phyloP scores from a whole-genome alignment of 306 rosid genomes.

The Begonia masoniana region DNA sequence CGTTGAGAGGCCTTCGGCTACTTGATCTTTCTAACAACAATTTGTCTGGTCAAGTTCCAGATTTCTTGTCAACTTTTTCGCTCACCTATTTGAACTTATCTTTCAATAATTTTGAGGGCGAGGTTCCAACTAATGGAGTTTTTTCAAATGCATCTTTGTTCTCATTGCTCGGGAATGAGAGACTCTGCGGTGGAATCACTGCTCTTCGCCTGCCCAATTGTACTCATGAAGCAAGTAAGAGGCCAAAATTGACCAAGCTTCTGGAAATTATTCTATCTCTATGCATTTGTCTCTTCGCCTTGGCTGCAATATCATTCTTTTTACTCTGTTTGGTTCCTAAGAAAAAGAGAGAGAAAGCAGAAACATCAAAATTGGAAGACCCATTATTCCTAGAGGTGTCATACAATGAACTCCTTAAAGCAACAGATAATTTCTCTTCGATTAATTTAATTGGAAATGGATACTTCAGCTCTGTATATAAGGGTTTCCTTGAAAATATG shows the following conservation, averaged over 20 bases:
- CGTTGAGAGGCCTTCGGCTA: background rate
- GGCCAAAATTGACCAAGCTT: background rate
- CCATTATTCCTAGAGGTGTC: slow-evolving; percentile 11
- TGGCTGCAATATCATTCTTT: background rate
- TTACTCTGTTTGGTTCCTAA: background rate
- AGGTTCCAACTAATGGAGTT: slow-evolving; percentile 15
- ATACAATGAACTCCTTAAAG: slow-evolving; percentile 11
- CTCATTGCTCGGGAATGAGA: slow-evolving; percentile 16
- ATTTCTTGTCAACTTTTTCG: slow-evolving; percentile 3
- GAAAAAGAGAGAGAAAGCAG: background rate
- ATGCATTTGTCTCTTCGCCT: background rate
- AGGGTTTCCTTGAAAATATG: slow-evolving; percentile 12
- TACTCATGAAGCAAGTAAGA: background rate
- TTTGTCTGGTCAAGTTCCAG: slow-evolving; percentile 6
- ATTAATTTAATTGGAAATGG: slow-evolving; percentile 22
- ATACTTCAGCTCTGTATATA: slow-evolving; percentile 29
- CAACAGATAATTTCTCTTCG: slow-evolving; percentile 20
- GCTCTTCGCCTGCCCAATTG: background rate
- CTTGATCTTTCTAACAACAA: background rate
- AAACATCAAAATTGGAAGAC: background rate
- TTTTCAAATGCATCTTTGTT: slow-evolving; percentile 8
- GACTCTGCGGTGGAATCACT: slow-evolving; percentile 20
- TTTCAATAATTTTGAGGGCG: slow-evolving; percentile 13
- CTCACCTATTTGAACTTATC: slow-evolving; percentile 14
- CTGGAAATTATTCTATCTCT: background rate